Percentiles rank a stretch among this genome's conserved stretches.
phyloP scores from a whole-genome alignment of 768 basidiomycete species.

The Roridomyces roridus region DNA sequence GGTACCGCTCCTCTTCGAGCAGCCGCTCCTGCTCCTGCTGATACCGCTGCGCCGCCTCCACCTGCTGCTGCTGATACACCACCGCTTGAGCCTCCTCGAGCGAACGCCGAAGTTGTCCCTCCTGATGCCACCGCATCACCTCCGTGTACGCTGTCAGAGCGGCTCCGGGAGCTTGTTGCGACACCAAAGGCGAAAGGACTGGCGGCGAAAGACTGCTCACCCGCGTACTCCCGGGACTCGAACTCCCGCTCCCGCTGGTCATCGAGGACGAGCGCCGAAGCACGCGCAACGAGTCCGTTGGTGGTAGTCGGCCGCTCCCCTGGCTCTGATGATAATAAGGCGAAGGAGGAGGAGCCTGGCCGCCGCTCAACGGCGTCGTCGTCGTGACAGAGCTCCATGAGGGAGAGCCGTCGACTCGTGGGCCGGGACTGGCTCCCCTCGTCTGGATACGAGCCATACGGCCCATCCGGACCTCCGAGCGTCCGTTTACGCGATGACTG shows the following conservation, averaged over 20 bases:
- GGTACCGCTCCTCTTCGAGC: constrained; percentile 36
- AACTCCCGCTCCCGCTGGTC: constrained; percentile 39
- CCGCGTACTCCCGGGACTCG: constrained; percentile 19
- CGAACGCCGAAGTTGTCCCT: constrained; percentile 40
- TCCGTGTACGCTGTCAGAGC: constrained; percentile 46
- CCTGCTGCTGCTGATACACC: constrained; percentile 28
- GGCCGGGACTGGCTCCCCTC: constrained; percentile 74
- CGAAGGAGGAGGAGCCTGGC: constrained; percentile 52
- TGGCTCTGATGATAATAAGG: constrained; percentile 37
- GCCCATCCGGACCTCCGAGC: constrained; percentile 54
- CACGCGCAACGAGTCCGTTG: constrained; percentile 51
- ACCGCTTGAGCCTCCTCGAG: constrained; percentile 27
- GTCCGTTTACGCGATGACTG: constrained; percentile 61
- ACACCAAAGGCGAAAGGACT: constrained; percentile 14
- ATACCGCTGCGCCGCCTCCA: constrained; percentile 31
- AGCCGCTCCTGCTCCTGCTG: constrained; percentile 30
- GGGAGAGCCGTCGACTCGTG: constrained; percentile 78
- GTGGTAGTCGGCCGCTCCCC: constrained; percentile 48
- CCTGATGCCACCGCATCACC: constrained; percentile 53
- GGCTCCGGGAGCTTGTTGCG: constrained; percentile 26
- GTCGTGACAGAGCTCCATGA: constrained; percentile 92
- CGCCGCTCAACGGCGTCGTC: constrained; percentile 32
- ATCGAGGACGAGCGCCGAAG: constrained; percentile 57
- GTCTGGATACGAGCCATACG: constrained; percentile 32
- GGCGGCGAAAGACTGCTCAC: constrained; percentile 23